Conservation (phyloP, 208 protist genomes). For the Leishmania braziliensis region DNA sequence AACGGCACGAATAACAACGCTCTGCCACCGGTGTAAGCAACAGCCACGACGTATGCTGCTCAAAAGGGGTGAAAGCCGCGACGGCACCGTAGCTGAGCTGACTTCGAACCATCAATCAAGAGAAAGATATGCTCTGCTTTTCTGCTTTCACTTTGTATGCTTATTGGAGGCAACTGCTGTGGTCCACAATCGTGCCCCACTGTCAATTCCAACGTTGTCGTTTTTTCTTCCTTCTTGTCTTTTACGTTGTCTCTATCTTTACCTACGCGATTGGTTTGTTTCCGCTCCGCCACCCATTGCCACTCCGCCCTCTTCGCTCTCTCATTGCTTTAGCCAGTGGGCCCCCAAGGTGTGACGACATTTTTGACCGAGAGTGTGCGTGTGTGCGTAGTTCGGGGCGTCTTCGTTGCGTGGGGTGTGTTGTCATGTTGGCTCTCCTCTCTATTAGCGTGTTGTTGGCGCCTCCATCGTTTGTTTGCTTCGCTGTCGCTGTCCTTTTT, state of each 20-base stretch:
- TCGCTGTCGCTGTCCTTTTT: neutral
- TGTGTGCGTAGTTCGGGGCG: neutral
- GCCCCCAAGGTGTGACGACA: neutral
- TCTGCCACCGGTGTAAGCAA: slow-evolving; percentile 15
- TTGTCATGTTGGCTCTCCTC: no score
- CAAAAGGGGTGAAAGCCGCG: slow-evolving; percentile 1
- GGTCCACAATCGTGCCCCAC: neutral
- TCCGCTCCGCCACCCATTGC: neutral
- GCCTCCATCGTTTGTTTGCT: neutral
- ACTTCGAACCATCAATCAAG: neutral
- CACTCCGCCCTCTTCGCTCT: neutral
- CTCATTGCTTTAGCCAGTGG: neutral
- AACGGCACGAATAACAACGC: slow-evolving; percentile 69
- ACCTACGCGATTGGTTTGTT: neutral
- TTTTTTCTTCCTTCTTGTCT: slow-evolving; percentile 4
- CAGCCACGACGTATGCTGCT: neutral
- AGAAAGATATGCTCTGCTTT: neutral
- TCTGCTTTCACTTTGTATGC: neutral
- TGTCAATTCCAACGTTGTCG: neutral
- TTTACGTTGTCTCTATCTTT: neutral
- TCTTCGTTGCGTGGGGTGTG: neutral
- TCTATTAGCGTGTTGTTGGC: neutral
- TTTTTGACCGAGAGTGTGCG: neutral
- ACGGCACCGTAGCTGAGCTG: neutral
- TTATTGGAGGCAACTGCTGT: neutral